Percentiles rank a stretch among this genome's conserved stretches.
Conservation (phyloP, 208 protist species). For the Vickermania ingenoplastis region DNA sequence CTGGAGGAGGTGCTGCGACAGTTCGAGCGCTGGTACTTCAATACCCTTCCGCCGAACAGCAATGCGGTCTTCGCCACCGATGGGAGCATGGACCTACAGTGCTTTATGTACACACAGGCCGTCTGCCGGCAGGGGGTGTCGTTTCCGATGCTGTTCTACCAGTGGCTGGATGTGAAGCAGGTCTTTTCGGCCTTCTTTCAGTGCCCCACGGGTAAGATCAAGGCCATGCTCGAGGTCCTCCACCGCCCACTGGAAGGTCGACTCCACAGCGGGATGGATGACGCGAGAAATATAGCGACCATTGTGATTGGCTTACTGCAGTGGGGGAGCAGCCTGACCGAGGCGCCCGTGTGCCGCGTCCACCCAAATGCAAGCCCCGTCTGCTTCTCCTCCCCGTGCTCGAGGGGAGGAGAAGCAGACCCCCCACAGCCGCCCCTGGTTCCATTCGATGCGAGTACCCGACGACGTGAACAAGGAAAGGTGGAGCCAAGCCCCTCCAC, state of each 20-base stretch:
- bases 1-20: constrained; percentile 68
- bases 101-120: constrained; percentile 81
- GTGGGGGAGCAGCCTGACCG: constrained; percentile 61
- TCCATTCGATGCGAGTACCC: too few species aligned
- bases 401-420: too few species aligned
- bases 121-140: constrained; percentile 63
- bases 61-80: constrained; percentile 73
- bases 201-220: constrained; percentile 72
- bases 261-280: constrained; percentile 81
- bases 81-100: constrained; percentile 63
- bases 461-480: too few species aligned
- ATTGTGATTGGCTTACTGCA: constrained; percentile 81
- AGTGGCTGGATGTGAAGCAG: constrained; percentile 84
- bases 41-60: constrained; percentile 48
- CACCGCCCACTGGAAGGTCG: constrained; percentile 64
- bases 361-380: too few species aligned
- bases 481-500: too few species aligned
- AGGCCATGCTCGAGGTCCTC: constrained; percentile 81
- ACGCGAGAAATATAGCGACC: constrained; percentile 75
- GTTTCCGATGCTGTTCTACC: constrained; percentile 77
- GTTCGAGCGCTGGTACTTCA: constrained; percentile 72
- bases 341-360: constrained; percentile 43
- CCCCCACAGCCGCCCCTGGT: too few species aligned
- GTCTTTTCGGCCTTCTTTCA: constrained; percentile 68
- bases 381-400: too few species aligned